These are phyloP conservation scores for Arabidopsis suecica DNA, from an alignment of 345 rosid genomes.

Conservation along the genomic window DNA sequence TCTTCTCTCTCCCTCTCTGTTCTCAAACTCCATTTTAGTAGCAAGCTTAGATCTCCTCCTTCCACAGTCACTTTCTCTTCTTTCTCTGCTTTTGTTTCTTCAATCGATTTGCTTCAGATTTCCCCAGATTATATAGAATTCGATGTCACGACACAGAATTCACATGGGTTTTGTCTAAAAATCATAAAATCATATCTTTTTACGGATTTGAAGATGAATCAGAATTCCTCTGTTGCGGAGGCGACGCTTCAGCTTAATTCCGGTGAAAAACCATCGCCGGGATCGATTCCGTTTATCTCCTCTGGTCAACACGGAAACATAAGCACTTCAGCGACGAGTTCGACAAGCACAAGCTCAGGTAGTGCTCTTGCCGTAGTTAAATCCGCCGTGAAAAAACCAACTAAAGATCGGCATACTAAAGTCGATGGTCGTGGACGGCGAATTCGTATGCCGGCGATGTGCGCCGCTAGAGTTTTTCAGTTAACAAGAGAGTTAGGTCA, in stretches of 20 bases:
- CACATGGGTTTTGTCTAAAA: conserved; percentile 13
- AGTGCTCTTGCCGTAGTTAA: conserved; percentile 37
- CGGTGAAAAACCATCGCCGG: conserved; percentile 45
- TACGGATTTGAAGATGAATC: conserved; percentile 35
- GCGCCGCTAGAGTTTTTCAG: conserved; percentile 87
- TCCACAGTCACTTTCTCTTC: conserved; percentile 14
- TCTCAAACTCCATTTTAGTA: conserved; percentile 36
- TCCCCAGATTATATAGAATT: neutral
- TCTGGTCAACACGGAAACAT: no score
- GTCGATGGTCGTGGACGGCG: conserved; percentile 89
- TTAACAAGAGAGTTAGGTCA: conserved; percentile 77
- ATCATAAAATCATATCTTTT: neutral
- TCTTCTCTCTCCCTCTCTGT: neutral
- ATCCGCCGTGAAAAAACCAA: conserved; percentile 59
- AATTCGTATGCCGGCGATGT: conserved; percentile 86
- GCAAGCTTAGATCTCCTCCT: conserved; percentile 31
- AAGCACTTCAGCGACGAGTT: neutral
- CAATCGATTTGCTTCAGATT: conserved; percentile 8
- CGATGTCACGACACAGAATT: neutral
- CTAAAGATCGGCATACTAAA: conserved; percentile 84
- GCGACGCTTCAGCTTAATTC: conserved; percentile 48
- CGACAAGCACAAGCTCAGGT: conserved; percentile 42
- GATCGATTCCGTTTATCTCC: conserved; percentile 41
- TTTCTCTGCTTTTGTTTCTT: neutral
- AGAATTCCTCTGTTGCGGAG: conserved; percentile 36